phyloP scores from a whole-genome alignment of 2,329 filamentous ascomycete species.

The Hypocrella siamensis region DNA sequence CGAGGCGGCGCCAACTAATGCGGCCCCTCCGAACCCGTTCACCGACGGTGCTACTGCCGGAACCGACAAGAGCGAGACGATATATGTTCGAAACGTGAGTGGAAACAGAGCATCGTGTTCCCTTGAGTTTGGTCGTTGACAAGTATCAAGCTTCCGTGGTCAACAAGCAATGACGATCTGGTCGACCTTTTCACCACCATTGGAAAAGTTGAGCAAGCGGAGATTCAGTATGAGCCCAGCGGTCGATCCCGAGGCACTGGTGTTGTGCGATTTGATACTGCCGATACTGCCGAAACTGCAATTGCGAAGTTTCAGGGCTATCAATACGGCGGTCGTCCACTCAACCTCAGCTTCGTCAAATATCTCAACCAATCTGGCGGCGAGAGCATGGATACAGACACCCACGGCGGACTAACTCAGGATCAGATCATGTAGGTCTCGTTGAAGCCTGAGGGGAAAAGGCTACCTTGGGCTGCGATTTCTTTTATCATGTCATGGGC shows the following conservation, averaged over 20 bases:
- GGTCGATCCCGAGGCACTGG: conserved; percentile 88
- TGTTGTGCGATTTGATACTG: conserved; percentile 82
- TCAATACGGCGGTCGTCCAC: conserved; percentile 86
- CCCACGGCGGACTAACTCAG: conserved; percentile 67
- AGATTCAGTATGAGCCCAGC: conserved; percentile 96
- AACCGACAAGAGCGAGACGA: conserved; percentile 66
- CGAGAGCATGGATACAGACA: conserved; percentile 73
- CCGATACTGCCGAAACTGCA: conserved; percentile 77
- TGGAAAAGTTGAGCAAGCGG: conserved; percentile 94
- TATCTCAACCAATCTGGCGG: conserved; percentile 57
- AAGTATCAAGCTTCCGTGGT: conserved; percentile 74
- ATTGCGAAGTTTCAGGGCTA: conserved; percentile 97
- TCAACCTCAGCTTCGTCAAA: conserved; percentile 87
- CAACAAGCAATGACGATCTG: conserved; percentile 94
- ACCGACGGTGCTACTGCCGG: conserved; percentile 83
- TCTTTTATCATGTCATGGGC: no score
- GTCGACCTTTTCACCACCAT: conserved; percentile 96
- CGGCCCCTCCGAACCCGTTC: conserved; percentile 67
- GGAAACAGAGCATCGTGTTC: not conserved
- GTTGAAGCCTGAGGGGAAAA: not conserved
- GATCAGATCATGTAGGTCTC: conserved; percentile 84
- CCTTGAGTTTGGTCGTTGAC: conserved; percentile 5
- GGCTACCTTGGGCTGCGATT: not conserved
- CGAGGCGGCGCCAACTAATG: conserved; percentile 30
- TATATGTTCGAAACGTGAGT: conserved; percentile 95